Conservation (phyloP, 208 protist genomes). For the Trypanosoma cruzi region DNA sequence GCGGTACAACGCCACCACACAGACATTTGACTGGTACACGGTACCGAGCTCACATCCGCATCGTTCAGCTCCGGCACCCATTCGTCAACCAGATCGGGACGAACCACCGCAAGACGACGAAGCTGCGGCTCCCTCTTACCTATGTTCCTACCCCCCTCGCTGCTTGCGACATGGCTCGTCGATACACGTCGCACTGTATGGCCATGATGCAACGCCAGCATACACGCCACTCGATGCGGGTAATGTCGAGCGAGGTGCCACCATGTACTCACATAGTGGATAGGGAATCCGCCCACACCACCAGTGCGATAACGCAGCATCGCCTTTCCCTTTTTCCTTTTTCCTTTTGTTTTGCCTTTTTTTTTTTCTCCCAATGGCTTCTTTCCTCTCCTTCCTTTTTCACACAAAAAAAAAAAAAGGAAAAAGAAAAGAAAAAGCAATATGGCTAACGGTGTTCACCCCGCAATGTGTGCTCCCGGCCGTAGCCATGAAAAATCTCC, state of each 20-base stretch:
- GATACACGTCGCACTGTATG: background rate
- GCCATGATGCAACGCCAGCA: slow-evolving; percentile 4
- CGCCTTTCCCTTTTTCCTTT: slow-evolving; percentile 7
- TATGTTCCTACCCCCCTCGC: background rate
- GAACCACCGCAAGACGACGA: slow-evolving; percentile 59
- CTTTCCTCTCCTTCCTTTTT: slow-evolving; percentile 11
- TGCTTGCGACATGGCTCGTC: background rate
- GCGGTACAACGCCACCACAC: slow-evolving; percentile 51
- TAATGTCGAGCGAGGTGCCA: background rate
- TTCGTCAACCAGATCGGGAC: slow-evolving; percentile 77
- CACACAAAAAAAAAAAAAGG: background rate
- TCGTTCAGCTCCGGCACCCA: slow-evolving; percentile 87
- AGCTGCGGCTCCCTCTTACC: slow-evolving; percentile 15
- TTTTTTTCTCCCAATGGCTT: slow-evolving; percentile 18
- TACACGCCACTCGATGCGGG: background rate
- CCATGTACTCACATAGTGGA: background rate
- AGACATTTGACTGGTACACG: slow-evolving; percentile 26
- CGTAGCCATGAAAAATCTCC: background rate
- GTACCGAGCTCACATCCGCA: slow-evolving; percentile 51
- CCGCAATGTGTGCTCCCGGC: background rate
- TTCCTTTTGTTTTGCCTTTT: background rate
- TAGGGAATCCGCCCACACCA: background rate
- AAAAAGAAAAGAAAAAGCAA: background rate
- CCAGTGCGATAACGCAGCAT: slow-evolving; percentile 29
- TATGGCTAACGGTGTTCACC: background rate